Base-by-base conservation (phyloP, 1,284 basidiomycete genomes). In the Pascua guehoae region DNA sequence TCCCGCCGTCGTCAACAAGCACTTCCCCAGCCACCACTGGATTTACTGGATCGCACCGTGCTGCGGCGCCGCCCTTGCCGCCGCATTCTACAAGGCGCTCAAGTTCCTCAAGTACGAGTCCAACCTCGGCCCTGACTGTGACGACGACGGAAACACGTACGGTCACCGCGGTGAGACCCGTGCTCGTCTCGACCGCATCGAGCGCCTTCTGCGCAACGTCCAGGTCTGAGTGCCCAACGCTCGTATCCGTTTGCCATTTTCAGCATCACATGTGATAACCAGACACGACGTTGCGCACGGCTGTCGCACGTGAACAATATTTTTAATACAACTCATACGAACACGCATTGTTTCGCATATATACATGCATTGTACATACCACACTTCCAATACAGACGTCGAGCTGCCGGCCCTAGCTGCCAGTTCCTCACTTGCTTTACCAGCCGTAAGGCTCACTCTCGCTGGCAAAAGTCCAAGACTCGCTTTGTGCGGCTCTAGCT, bases 1-100 rank as follows among this genome's bases (percentile, higher is more conserved):
- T 15, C 79, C 79, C 8, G 65, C 68, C 12, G 78, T 78, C 47
- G 69, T 75, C 43, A 56, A 55, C 54, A 47, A 52, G 17, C 55
- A 61, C 14, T 79, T 78, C 66, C 57, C 52, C 14, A 38, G 52
- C 15, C 73, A 76, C 60, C 64, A 70, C 64, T 75, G 74, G 74
- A 74, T 77, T 60, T 76, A 77, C 71, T 78, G 72, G 69, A 51
- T 78, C 18, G 76, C 73, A 5, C 77, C 76, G 11, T 58, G 60
- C 32, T 52, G 72, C 36, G 76, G 76, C 1, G 67, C 72, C 4
- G 58, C 62, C 11, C 63, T 79, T 49, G 73, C 77, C 10, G 72
- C 73, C 36, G 71, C 64, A n/a, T 71, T 78, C 63, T 79, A 77
- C 67, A 68, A 68, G 56, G 54, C 76, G 50, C 67, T 79, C 57